These are phyloP conservation scores for Curvularia verruculosa DNA, from an alignment of 2,329 filamentous ascomycete genomes.

Conservation along the genomic window DNA sequence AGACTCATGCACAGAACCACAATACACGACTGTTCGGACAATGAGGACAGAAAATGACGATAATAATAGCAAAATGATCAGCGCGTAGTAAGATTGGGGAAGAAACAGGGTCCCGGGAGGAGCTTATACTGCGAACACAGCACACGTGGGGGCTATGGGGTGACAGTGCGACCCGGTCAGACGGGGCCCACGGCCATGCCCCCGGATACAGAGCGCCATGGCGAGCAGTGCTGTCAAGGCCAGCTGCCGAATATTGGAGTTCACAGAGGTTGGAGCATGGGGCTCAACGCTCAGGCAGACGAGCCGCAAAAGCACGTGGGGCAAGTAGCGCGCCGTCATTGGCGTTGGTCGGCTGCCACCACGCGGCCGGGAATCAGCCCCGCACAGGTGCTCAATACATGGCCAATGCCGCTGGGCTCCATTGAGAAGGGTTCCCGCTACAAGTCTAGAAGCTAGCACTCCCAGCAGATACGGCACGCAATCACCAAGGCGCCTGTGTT, in stretches of 20 bases:
- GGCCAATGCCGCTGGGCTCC: slow-evolving; percentile 11
- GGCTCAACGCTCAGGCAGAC: slow-evolving; percentile 15
- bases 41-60: background rate
- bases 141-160: slow-evolving; percentile 31
- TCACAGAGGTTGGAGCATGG: slow-evolving; percentile 21
- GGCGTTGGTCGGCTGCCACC: slow-evolving; percentile 19
- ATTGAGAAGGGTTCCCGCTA: background rate
- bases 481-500: slow-evolving; percentile 16
- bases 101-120: slow-evolving; percentile 22
- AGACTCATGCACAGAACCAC: slow-evolving; percentile 17
- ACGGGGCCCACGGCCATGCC: slow-evolving; percentile 31
- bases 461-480: slow-evolving; percentile 25
- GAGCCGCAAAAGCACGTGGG: slow-evolving; percentile 33
- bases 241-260: slow-evolving; percentile 22
- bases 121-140: slow-evolving; percentile 24
- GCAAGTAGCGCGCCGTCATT: slow-evolving; percentile 27
- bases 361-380: slow-evolving; percentile 12
- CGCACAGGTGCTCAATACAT: slow-evolving; percentile 17
- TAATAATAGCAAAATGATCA: background rate
- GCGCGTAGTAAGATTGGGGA: slow-evolving; percentile 4
- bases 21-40: slow-evolving; percentile 2
- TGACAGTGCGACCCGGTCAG: slow-evolving; percentile 17
- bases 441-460: slow-evolving; percentile 8
- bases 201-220: slow-evolving; percentile 25
- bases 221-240: slow-evolving; percentile 15